Evolutionary conservation across 176 grass and related monocot species (phyloP), one percentile per base, ranked within the genome.

Genomic region (Alloteropsis semialata): DNA sequence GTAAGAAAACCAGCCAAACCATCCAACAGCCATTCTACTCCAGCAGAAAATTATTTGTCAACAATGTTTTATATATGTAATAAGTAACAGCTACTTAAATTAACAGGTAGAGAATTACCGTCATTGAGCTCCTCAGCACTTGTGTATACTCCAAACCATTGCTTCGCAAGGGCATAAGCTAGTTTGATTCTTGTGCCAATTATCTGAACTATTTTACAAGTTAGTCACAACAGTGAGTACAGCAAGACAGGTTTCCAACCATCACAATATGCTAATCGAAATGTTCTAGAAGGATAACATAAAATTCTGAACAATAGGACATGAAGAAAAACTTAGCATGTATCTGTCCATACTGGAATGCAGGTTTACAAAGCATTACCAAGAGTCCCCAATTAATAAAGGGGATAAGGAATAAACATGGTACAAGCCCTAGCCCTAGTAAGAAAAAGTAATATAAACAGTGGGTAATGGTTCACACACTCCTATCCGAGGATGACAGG

Each of bases 71-170:
- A 64, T 37, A 16, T 71, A 72, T 8, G 28, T 19, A 71, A 84
- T 45, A 81, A 29, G 27, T 19, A 72, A 21, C 21, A 50, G 24
- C 51, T 64, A 80, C 76, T 81, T 78, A 75, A 54, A 70, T 72
- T 88, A 56, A 32, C 24, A 82, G 44, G 44, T 56, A 50, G 28
- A 55, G 30, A 80, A 75, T 83, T 87, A 98, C 96, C 92, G 60
- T 98, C 96, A 88, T 37, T 93, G 51, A 87, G 49, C 72, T 98
- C 96, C 69, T 98, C 91, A 19, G 96, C 96, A 76, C 89, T 95
- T 80, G 94, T 88, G 77, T 91, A 95, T 88, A 95, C 84, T 84
- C 96, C 96, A 91, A 98, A 98, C 96, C 96, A 98, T 84, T 98
- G 96, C 72, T 77, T 93, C 90, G 96, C 91, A 78, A 98, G 89